Evolutionary conservation across 2,329 filamentous ascomycete genomes (phyloP).

Genomic region (Magnaporthiopsis poae): DNA sequence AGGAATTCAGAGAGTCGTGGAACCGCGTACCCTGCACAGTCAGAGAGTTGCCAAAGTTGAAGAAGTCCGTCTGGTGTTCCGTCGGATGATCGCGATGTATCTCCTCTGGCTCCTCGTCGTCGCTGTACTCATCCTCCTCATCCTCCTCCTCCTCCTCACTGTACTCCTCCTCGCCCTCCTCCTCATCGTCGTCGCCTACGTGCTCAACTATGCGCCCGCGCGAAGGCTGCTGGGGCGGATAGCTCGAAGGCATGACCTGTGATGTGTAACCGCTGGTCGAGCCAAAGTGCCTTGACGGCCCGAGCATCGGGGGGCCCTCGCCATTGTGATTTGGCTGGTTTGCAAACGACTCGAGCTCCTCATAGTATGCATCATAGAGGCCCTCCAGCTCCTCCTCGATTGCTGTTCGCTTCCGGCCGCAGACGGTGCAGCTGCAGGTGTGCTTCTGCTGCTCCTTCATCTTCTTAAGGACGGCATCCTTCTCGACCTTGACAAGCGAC

Average conservation of each 20-base stretch:
- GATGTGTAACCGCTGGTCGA: conserved; percentile 41
- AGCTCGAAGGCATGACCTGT: conserved; percentile 47
- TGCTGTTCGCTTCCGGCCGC: conserved; percentile 86
- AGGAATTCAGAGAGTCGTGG: conserved; percentile 9
- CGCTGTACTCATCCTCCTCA: conserved; percentile 48
- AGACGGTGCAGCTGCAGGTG: conserved; percentile 95
- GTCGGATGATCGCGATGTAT: conserved; percentile 38
- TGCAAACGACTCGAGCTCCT: conserved; percentile 94
- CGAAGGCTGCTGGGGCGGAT: conserved; percentile 56
- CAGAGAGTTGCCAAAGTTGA: conserved; percentile 94
- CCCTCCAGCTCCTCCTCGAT: conserved; percentile 98
- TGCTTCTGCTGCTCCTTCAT: conserved; percentile 99
- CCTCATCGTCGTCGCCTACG: conserved; percentile 45
- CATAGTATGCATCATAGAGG: conserved; percentile 95
- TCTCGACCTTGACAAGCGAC: conserved; percentile 93
- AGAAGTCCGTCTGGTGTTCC: conserved; percentile 60
- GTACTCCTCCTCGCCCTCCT: conserved; percentile 47
- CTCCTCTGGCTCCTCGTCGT: conserved; percentile 62
- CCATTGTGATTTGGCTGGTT: conserved; percentile 62
- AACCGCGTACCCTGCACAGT: conserved; percentile 67
- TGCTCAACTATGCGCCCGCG: conserved; percentile 65
- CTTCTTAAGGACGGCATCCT: conserved; percentile 93
- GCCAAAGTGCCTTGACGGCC: conserved; percentile 54
- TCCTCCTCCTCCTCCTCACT: conserved; percentile 32
- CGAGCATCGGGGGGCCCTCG: conserved; percentile 59